Conservation (phyloP, 257 asterid genomes). For the Linderniella brevidens region DNA sequence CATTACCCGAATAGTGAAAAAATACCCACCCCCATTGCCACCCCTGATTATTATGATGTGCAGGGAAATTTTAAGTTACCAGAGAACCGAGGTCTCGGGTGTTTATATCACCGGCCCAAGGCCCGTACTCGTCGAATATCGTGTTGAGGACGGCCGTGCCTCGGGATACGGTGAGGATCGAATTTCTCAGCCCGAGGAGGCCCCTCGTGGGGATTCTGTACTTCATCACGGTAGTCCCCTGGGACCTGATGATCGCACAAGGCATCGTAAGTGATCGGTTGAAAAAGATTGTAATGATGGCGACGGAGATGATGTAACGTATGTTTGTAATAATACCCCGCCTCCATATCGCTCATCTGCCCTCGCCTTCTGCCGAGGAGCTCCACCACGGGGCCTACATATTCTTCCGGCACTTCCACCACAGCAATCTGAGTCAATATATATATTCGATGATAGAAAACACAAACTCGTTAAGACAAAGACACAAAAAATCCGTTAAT, state of each 20-base stretch:
- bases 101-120: slow-evolving; percentile 91
- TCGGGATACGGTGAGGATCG: slow-evolving; percentile 82
- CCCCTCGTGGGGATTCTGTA: slow-evolving; percentile 94
- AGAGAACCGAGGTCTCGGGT: slow-evolving; percentile 94
- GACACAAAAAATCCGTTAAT: background rate
- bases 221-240: slow-evolving; percentile 64
- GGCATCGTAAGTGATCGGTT: background rate
- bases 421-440: slow-evolving; percentile 52
- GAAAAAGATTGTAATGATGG: background rate
- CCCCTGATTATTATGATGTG: background rate
- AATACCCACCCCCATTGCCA: too few species aligned
- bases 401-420: slow-evolving; percentile 90
- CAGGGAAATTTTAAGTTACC: slow-evolving; percentile 26
- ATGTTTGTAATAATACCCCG: slow-evolving; percentile 34
- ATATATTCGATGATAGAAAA: background rate
- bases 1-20: too few species aligned
- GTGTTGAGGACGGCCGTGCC: slow-evolving; percentile 95
- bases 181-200: slow-evolving; percentile 79
- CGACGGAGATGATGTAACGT: background rate
- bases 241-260: slow-evolving; percentile 29
- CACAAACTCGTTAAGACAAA: background rate
- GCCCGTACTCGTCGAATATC: slow-evolving; percentile 74
- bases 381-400: slow-evolving; percentile 85
- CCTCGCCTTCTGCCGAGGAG: slow-evolving; percentile 98
- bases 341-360: slow-evolving; percentile 80